phyloP scores from a whole-genome alignment of 2,329 filamentous ascomycete genomes.

The Rutstroemia sp. region DNA sequence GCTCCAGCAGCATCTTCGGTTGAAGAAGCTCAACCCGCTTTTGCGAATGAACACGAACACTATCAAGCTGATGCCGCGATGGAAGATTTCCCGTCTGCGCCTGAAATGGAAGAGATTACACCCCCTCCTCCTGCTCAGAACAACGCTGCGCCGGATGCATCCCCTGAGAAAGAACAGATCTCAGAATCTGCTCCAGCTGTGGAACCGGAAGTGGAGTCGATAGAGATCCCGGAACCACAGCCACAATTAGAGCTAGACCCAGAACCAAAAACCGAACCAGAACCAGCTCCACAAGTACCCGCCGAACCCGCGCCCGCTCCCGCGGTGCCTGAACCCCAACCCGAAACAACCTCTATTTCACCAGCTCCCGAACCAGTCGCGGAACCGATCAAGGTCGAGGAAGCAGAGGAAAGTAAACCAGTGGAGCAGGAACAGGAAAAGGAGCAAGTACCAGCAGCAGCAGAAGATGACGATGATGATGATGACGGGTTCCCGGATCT shows the following conservation, averaged over 20 bases:
- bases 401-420: too few species aligned
- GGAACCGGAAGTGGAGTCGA: neutral
- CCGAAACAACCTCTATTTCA: neutral
- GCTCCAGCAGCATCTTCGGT: too few species aligned
- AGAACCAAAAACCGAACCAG: neutral
- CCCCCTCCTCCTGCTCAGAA: neutral
- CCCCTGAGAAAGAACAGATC: too few species aligned
- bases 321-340: neutral
- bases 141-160: neutral
- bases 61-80: too few species aligned
- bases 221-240: neutral
- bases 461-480: neutral
- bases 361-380: neutral
- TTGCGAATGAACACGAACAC: too few species aligned
- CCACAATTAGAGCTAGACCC: neutral
- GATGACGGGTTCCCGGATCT: slow-evolving; percentile 24
- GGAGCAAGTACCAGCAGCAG: neutral
- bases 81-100: too few species aligned
- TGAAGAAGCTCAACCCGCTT: too few species aligned
- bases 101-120: neutral
- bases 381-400: neutral
- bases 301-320: too few species aligned
- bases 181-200: neutral
- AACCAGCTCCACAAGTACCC: neutral
- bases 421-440: neutral